Conservation (phyloP, 2,329 filamentous ascomycete species). For the Fusarium nelsonii region DNA sequence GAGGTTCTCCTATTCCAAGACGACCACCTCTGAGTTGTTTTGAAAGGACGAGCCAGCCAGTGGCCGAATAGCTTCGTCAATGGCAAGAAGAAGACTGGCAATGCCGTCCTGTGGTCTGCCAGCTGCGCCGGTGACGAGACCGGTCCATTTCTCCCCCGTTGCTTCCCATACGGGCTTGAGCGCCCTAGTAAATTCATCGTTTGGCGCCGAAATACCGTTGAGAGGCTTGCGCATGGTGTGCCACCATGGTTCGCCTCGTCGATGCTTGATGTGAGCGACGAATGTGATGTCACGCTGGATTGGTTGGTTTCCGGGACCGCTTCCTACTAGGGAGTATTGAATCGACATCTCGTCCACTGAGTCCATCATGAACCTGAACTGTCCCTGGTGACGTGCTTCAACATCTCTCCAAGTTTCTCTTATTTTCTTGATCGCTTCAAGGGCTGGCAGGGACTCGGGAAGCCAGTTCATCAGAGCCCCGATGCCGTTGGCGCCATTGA, state of each 20-base stretch:
- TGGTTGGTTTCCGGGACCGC: conserved; percentile 42
- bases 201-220: conserved; percentile 20
- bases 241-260: conserved; percentile 65
- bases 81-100: conserved; percentile 61
- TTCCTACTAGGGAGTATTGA: conserved; percentile 61
- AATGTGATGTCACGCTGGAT: conserved; percentile 59
- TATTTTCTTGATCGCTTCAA: conserved; percentile 71
- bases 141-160: conserved; percentile 61
- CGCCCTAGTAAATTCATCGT: conserved; percentile 55
- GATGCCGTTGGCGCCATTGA: conserved; percentile 67
- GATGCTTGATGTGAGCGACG: conserved; percentile 63
- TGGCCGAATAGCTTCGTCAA: conserved; percentile 62
- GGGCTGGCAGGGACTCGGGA: conserved; percentile 72
- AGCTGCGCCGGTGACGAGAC: conserved; percentile 62
- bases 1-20: conserved; percentile 39
- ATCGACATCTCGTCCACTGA: conserved; percentile 70
- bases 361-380: conserved; percentile 64
- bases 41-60: conserved; percentile 28
- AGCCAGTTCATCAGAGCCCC: conserved; percentile 67
- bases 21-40: conserved; percentile 33
- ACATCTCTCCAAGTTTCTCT: conserved; percentile 65
- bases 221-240: conserved; percentile 57
- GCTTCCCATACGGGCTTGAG: conserved; percentile 61
- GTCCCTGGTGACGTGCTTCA: conserved; percentile 58
- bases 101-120: conserved; percentile 56